Evolutionary conservation across 2,329 filamentous ascomycete species (phyloP).

Genomic region (Aspergillus texensis): DNA sequence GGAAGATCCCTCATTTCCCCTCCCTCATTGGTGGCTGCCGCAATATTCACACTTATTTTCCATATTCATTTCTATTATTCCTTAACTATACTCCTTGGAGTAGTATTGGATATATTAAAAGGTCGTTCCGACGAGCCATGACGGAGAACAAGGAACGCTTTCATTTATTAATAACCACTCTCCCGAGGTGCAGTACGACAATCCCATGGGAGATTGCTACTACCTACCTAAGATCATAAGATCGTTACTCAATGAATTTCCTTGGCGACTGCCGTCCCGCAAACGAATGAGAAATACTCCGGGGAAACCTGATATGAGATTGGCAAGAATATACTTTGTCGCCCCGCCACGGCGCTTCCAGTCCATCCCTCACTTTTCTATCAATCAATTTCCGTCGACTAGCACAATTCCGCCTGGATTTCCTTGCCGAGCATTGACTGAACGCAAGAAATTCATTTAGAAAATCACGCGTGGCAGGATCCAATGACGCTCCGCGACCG

Average conservation of each 20-base stretch:
- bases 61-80: background rate
- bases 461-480: background rate
- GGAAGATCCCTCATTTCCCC: background rate
- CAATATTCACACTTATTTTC: background rate
- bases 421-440: background rate
- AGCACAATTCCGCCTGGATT: background rate
- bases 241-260: background rate
- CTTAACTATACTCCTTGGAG: background rate
- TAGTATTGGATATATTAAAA: background rate
- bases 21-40: background rate
- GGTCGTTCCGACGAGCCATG: background rate
- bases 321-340: conserved; percentile 8
- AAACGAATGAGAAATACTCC: conserved; percentile 2
- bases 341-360: conserved; percentile 14
- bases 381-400: background rate
- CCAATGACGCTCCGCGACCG: background rate
- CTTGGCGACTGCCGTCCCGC: background rate
- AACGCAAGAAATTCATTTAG: background rate
- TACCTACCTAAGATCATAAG: background rate
- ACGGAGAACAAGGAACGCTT: background rate
- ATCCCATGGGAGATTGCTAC: background rate
- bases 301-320: conserved; percentile 9
- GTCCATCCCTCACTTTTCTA: background rate
- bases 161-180: background rate
- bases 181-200: background rate